Conservation (phyloP, 768 basidiomycete genomes). For the Daedaleopsis nitida region DNA sequence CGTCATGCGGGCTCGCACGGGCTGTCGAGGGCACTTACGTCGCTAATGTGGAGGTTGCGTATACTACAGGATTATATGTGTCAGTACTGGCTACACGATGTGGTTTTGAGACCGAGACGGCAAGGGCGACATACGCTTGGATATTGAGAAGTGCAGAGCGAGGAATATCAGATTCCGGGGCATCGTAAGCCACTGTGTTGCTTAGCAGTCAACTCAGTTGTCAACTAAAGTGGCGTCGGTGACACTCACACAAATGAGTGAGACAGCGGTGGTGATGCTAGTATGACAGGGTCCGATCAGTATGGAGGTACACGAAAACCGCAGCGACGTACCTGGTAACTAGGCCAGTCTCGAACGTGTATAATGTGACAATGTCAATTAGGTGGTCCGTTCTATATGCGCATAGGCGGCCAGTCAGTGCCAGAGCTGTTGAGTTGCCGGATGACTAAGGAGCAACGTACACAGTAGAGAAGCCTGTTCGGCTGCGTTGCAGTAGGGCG, state of each 20-base stretch:
- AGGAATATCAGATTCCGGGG: slow-evolving; percentile 30
- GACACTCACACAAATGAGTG: slow-evolving; percentile 29
- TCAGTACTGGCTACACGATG: background rate
- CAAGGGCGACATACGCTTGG: slow-evolving; percentile 25
- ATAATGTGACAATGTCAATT: slow-evolving; percentile 28
- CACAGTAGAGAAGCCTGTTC: slow-evolving; percentile 24
- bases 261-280: slow-evolving; percentile 27
- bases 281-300: background rate
- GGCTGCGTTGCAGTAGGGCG: slow-evolving; percentile 24
- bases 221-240: background rate
- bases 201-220: background rate
- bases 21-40: slow-evolving; percentile 18
- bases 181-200: slow-evolving; percentile 29
- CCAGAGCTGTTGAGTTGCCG: background rate
- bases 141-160: slow-evolving; percentile 31
- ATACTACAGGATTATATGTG: slow-evolving; percentile 19
- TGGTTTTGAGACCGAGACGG: background rate
- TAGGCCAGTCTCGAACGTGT: slow-evolving; percentile 32
- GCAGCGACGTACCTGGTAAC: slow-evolving; percentile 25
- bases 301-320: background rate
- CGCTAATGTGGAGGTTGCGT: slow-evolving; percentile 31
- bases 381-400: slow-evolving; percentile 27
- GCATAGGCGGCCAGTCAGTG: background rate
- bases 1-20: background rate
- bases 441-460: slow-evolving; percentile 1